Percentiles rank a stretch among this genome's conserved stretches.
Conservation (phyloP, 768 basidiomycete genomes). For the Boletales sp. region DNA sequence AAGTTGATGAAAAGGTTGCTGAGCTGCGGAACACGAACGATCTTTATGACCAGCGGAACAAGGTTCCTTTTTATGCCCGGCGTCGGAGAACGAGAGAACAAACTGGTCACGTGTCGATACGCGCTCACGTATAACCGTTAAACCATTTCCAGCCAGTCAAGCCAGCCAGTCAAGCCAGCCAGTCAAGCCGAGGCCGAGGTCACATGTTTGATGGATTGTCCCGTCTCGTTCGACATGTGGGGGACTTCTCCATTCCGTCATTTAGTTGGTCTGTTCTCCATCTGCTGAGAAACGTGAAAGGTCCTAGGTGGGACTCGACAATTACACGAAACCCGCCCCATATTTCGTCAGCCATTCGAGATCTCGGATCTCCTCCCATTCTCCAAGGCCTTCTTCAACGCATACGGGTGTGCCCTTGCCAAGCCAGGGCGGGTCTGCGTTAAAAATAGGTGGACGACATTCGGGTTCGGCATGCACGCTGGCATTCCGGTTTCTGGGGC, state of each 20-base stretch:
- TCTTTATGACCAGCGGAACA: constrained; percentile 9
- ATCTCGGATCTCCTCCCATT: constrained; percentile 17
- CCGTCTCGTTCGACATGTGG: constrained; percentile 41
- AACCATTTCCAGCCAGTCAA: constrained; percentile 38
- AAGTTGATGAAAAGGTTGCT: constrained; percentile 21
- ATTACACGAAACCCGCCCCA: constrained; percentile 9
- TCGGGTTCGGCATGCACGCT: constrained; percentile 25
- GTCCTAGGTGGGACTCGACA: constrained; percentile 12
- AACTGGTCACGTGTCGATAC: background rate
- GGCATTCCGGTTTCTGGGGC: constrained; percentile 12
- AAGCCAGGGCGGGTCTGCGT: constrained; percentile 19
- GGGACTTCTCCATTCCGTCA: constrained; percentile 38
- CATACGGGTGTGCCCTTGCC: constrained; percentile 15
- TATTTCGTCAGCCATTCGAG: constrained; percentile 15
- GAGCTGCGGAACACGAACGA: constrained; percentile 27
- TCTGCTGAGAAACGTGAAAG: background rate
- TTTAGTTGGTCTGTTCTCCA: constrained; percentile 29
- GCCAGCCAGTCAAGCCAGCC: constrained; percentile 54
- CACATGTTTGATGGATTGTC: constrained; percentile 43
- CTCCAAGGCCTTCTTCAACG: constrained; percentile 15
- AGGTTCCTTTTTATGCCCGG: background rate
- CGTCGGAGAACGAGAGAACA: constrained; percentile 6
- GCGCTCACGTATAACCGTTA: background rate
- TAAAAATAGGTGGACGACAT: constrained; percentile 33
- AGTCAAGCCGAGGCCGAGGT: constrained; percentile 15